A percentile compares a stretch with the other conserved stretches of the same genome.
Evolutionary conservation across 768 basidiomycete species (phyloP).

Genomic region (Lyophyllum shimeji): DNA sequence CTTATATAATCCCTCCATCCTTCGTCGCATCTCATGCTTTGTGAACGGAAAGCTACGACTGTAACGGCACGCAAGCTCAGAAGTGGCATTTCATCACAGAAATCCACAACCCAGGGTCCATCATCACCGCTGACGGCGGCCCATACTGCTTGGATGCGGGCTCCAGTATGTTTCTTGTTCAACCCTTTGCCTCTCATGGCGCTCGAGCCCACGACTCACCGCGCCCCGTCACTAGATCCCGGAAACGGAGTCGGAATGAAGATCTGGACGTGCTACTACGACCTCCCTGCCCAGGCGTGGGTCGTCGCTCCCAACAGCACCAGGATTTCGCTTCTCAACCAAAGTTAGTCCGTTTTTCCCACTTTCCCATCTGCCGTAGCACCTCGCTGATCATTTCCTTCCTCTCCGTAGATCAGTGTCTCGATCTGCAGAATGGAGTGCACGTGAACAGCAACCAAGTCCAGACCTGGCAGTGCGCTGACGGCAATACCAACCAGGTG

Average conservation of each 20-base stretch:
- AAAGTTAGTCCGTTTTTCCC: not conserved
- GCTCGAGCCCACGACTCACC: not conserved
- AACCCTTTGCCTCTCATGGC: not conserved
- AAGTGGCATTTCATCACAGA: conserved; percentile 23
- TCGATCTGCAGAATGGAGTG: conserved; percentile 30
- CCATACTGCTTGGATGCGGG: conserved; percentile 37
- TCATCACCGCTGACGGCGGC: conserved; percentile 25
- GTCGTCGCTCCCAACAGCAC: too few relatives aligned
- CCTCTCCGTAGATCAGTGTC: conserved; percentile 19
- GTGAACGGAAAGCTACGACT: not conserved
- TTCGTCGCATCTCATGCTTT: not conserved
- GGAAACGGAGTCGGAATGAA: conserved; percentile 30
- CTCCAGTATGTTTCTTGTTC: conserved; percentile 15
- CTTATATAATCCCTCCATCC: not conserved
- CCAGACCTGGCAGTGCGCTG: conserved; percentile 28
- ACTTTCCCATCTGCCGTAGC: not conserved
- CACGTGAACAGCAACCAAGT: conserved; percentile 26
- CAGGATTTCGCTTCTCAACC: too few relatives aligned
- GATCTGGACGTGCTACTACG: conserved; percentile 35
- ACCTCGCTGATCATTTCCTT: not conserved
- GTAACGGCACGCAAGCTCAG: conserved; percentile 10
- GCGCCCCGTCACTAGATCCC: conserved; percentile 19
- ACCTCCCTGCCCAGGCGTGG: conserved; percentile 33
- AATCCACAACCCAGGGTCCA: conserved; percentile 11
- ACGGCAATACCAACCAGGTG: conserved; percentile 28